A percentile compares a stretch with the other conserved stretches of the same genome.
Conservation (phyloP, 768 basidiomycete species). For the Russula ochroleuca region DNA sequence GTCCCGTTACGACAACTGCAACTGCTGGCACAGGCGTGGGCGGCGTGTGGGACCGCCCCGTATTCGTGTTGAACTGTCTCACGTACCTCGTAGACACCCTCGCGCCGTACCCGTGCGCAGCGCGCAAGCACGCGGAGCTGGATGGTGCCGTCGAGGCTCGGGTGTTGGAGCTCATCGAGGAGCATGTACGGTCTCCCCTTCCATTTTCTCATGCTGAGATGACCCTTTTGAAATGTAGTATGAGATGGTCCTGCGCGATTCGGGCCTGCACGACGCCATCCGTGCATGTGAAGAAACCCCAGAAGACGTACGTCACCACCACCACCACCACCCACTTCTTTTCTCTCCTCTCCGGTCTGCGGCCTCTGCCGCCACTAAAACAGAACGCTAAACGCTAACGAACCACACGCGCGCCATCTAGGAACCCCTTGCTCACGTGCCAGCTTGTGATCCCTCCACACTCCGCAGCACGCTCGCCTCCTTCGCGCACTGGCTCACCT, state of each 20-base stretch:
- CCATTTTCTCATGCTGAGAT: neutral
- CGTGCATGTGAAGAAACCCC: conserved; percentile 41
- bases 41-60: conserved; percentile 65
- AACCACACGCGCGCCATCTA: conserved; percentile 28
- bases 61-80: conserved; percentile 85
- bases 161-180: conserved; percentile 62
- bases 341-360: neutral
- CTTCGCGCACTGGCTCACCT: conserved; percentile 85
- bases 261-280: conserved; percentile 48
- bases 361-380: neutral
- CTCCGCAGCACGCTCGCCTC: conserved; percentile 58
- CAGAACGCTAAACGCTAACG: neutral
- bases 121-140: conserved; percentile 53
- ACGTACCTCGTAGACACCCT: conserved; percentile 74
- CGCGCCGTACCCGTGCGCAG: conserved; percentile 64
- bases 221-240: conserved; percentile 36
- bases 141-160: conserved; percentile 57
- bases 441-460: conserved; percentile 57
- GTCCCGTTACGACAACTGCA: too few species aligned
- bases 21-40: conserved; percentile 34
- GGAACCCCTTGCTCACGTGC: conserved; percentile 75
- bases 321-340: neutral
- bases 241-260: conserved; percentile 48
- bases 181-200: conserved; percentile 59
- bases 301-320: conserved; percentile 37